Percentiles rank a stretch among this genome's conserved stretches.
Evolutionary conservation across 768 basidiomycete species (phyloP).

Genomic region (Russula emetica): DNA sequence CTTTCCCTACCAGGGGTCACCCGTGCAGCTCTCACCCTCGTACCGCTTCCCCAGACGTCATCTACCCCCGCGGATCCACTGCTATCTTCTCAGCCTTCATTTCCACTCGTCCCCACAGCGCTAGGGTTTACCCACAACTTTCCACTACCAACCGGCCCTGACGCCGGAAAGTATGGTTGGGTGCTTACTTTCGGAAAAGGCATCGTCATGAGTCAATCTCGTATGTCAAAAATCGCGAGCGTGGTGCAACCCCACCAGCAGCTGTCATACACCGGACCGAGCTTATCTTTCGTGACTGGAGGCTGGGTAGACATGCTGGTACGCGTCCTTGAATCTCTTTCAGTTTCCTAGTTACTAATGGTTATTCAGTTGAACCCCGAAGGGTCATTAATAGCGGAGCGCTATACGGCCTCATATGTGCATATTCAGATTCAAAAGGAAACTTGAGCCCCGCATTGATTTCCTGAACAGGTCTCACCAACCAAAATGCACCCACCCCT

Average conservation of each 20-base stretch:
- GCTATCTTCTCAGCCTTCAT: conserved; percentile 45
- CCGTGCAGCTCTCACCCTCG: conserved; percentile 50
- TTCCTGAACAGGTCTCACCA: conserved; percentile 52
- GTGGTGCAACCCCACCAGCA: conserved; percentile 55
- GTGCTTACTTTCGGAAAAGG: conserved; percentile 73
- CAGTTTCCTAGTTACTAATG: conserved; percentile 2
- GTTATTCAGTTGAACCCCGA: conserved; percentile 49
- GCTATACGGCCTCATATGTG: conserved; percentile 67
- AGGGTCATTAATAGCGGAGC: conserved; percentile 47
- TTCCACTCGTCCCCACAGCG: conserved; percentile 46
- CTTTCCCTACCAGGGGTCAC: conserved; percentile 46
- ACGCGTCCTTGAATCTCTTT: neutral
- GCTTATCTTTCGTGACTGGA: conserved; percentile 46
- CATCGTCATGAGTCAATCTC: conserved; percentile 66
- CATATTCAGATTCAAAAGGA: conserved; percentile 31
- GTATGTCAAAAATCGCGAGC: conserved; percentile 68
- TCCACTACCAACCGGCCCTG: conserved; percentile 38
- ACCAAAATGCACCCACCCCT: conserved; percentile 65
- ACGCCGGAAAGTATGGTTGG: conserved; percentile 45
- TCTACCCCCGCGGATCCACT: conserved; percentile 27
- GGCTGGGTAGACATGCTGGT: conserved; percentile 70
- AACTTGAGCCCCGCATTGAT: conserved; percentile 10
- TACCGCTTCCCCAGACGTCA: conserved; percentile 38
- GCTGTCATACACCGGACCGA: conserved; percentile 43
- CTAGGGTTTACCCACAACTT: conserved; percentile 50